Percentiles rank a stretch among this genome's conserved stretches.
Conservation (phyloP, 306 rosid genomes). For the Begonia masoniana region DNA sequence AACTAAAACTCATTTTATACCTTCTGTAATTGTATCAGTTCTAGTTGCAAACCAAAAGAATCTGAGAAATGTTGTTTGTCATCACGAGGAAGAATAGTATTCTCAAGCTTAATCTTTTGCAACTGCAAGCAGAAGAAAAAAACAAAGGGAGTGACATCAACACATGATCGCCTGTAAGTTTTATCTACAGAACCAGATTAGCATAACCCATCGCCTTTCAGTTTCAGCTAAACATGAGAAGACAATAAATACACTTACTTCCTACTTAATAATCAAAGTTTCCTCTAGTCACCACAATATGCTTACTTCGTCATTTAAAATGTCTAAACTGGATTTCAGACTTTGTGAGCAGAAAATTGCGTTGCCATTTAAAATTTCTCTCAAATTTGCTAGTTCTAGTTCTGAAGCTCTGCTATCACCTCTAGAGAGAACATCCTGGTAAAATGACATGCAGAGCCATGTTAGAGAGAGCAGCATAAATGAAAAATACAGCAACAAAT, state of each 20-base stretch:
- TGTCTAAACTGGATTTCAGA: slow-evolving; percentile 73
- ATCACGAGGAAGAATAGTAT: slow-evolving; percentile 34
- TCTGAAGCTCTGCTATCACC: slow-evolving; percentile 25
- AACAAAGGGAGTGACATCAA: slow-evolving; percentile 1
- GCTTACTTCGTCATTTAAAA: slow-evolving; percentile 62
- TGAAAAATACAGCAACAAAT: too few relatives aligned
- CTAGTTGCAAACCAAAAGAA: slow-evolving; percentile 59
- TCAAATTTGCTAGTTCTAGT: slow-evolving; percentile 20
- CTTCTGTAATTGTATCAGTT: slow-evolving; percentile 60
- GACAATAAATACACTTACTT: too few relatives aligned
- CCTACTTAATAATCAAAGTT: too few relatives aligned
- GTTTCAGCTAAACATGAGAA: too few relatives aligned
- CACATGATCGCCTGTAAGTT: not conserved
- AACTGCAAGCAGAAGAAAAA: slow-evolving; percentile 44
- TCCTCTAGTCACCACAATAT: slow-evolving; percentile 1
- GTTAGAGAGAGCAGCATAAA: slow-evolving; percentile 8
- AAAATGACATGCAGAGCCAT: slow-evolving; percentile 10
- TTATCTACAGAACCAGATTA: not conserved
- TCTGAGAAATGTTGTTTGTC: slow-evolving; percentile 28
- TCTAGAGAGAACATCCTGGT: slow-evolving; percentile 39
- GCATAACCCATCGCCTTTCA: too few relatives aligned
- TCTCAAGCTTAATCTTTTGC: slow-evolving; percentile 79
- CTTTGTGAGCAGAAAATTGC: slow-evolving; percentile 26
- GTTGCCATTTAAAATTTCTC: slow-evolving; percentile 39
- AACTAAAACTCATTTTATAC: slow-evolving; percentile 24